Conservation (phyloP, 2,329 filamentous ascomycete species). For the Botryotinia globosa region DNA sequence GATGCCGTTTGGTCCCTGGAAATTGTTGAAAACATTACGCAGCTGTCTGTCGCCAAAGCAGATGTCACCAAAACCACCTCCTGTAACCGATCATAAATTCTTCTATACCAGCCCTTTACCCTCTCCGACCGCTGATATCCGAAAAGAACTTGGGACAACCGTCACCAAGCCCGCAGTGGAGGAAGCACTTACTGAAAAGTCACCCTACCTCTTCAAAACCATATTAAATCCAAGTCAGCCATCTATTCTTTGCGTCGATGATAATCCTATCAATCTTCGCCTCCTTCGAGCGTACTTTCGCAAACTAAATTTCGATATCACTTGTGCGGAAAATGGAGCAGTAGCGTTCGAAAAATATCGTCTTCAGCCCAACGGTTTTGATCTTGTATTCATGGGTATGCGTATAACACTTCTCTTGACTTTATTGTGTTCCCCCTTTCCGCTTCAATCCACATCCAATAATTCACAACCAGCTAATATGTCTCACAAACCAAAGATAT, state of each 20-base stretch:
- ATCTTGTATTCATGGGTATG: conserved; percentile 49
- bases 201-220: background rate
- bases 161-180: background rate
- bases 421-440: background rate
- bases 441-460: conserved; percentile 38
- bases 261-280: conserved; percentile 43
- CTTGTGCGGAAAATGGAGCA: conserved; percentile 45
- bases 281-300: conserved; percentile 35
- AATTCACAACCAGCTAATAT: background rate
- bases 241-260: conserved; percentile 39
- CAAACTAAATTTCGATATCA: conserved; percentile 37
- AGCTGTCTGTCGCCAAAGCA: conserved; percentile 14
- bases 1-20: conserved; percentile 18
- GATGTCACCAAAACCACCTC: background rate
- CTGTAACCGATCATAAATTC: background rate
- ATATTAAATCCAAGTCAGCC: background rate
- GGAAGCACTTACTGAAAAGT: background rate
- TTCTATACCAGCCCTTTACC: background rate
- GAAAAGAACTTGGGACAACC: background rate
- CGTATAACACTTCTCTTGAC: background rate
- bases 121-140: background rate
- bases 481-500: conserved; percentile 42
- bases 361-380: conserved; percentile 35
- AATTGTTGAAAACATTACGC: conserved; percentile 16
- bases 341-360: conserved; percentile 41